These are phyloP conservation scores for Colletotrichum navitas DNA, from an alignment of 2,329 filamentous ascomycete genomes.

Conservation along the genomic window DNA sequence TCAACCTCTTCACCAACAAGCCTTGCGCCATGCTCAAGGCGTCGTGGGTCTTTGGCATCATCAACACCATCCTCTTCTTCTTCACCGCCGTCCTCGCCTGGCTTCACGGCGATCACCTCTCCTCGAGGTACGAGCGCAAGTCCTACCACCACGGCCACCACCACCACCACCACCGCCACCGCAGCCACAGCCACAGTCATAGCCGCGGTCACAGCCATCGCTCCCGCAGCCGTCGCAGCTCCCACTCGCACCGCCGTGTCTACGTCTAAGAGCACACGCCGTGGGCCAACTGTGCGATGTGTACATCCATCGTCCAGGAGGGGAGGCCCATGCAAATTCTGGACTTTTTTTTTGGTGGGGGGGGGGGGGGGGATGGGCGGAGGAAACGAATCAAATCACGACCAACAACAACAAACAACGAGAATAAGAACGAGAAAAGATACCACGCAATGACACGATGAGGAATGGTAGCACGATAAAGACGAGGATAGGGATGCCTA, in stretches of 20 bases:
- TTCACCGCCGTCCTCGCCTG: constrained; percentile 79
- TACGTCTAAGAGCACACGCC: constrained; percentile 36
- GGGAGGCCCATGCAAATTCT: too few species aligned
- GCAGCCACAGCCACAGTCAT: constrained; percentile 41
- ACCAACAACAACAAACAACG: not conserved
- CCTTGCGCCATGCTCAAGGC: constrained; percentile 94
- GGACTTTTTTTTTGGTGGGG: not conserved
- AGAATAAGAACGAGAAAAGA: constrained; percentile 1
- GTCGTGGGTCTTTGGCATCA: constrained; percentile 88
- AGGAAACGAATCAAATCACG: not conserved
- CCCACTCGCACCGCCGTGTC: constrained; percentile 44
- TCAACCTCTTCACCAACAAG: constrained; percentile 74
- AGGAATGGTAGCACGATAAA: not conserved
- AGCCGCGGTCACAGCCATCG: not conserved
- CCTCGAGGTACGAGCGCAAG: constrained; percentile 60
- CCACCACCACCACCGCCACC: constrained; percentile 50
- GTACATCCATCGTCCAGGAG: too few species aligned
- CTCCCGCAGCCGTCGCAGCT: constrained; percentile 46
- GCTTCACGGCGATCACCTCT: constrained; percentile 62
- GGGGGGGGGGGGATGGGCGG: not conserved
- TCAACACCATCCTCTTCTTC: constrained; percentile 86
- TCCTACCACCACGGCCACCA: constrained; percentile 45
- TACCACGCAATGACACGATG: constrained; percentile 32
- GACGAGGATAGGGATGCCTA: not conserved
- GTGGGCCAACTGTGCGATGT: not conserved